Evolutionary conservation across 352 stramenopile species (phyloP).

Genomic region (Pythium monospermum): DNA sequence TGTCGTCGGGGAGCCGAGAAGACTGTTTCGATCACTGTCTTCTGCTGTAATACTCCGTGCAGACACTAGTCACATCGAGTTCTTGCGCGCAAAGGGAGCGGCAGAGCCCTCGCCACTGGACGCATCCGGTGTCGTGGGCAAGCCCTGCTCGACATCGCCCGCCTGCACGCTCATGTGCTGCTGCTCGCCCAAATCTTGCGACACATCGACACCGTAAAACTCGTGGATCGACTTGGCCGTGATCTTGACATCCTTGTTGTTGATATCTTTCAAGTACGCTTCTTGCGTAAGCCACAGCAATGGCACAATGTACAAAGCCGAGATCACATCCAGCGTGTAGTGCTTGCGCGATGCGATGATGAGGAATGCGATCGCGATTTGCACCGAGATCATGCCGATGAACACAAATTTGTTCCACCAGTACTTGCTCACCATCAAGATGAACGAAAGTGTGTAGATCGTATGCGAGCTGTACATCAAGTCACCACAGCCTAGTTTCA

Average conservation of each 20-base stretch:
- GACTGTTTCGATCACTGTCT: conserved; percentile 17
- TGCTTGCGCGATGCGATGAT: conserved; percentile 88
- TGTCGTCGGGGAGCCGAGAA: conserved; percentile 11
- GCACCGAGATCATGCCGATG: conserved; percentile 62
- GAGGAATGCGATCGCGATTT: conserved; percentile 83
- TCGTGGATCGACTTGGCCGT: conserved; percentile 59
- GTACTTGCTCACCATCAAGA: conserved; percentile 83
- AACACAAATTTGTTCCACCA: conserved; percentile 79
- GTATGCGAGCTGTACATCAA: conserved; percentile 92
- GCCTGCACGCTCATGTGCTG: background rate
- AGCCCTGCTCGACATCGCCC: background rate
- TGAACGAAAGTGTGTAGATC: conserved; percentile 89
- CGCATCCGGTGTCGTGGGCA: conserved; percentile 1
- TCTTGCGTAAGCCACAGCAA: conserved; percentile 81
- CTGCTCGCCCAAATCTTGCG: conserved; percentile 16
- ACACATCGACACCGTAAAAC: conserved; percentile 53
- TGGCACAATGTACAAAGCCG: conserved; percentile 85
- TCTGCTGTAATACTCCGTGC: conserved; percentile 20
- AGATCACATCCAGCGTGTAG: conserved; percentile 88
- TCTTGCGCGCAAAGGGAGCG: conserved; percentile 19
- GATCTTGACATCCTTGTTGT: conserved; percentile 65
- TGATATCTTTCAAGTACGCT: conserved; percentile 79
- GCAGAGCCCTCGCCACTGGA: conserved; percentile 9
- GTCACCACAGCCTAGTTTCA: conserved; percentile 64
- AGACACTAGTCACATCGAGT: conserved; percentile 16